phyloP scores from a whole-genome alignment of 2,329 filamentous ascomycete species.

The Calonectria naviculata region DNA sequence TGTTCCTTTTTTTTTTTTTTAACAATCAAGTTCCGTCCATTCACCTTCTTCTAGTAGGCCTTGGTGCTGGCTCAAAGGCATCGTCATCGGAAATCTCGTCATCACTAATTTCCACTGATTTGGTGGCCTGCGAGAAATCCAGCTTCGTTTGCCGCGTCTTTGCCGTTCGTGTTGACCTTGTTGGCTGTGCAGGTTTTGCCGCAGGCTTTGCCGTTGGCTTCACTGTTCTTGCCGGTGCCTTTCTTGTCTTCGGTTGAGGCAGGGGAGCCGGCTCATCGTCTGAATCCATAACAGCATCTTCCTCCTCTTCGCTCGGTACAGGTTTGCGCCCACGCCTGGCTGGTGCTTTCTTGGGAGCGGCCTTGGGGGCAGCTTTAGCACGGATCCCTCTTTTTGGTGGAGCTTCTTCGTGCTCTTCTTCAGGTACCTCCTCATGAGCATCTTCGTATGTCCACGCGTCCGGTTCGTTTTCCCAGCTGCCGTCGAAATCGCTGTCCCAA shows the following conservation, averaged over 20 bases:
- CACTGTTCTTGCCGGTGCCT: conserved; percentile 32
- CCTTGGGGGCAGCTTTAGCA: conserved; percentile 53
- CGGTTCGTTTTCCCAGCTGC: conserved; percentile 84
- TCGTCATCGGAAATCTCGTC: conserved; percentile 74
- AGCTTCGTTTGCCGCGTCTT: conserved; percentile 48
- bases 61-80: conserved; percentile 65
- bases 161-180: conserved; percentile 9
- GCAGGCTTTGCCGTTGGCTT: conserved; percentile 10
- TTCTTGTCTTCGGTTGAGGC: conserved; percentile 46
- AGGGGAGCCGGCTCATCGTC: conserved; percentile 52
- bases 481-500: conserved; percentile 93
- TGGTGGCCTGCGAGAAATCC: conserved; percentile 50
- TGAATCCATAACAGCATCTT: conserved; percentile 66
- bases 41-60: conserved; percentile 45
- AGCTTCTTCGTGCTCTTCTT: conserved; percentile 40
- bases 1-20: too few species aligned
- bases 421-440: conserved; percentile 22
- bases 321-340: conserved; percentile 53
- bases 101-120: conserved; percentile 70
- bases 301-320: conserved; percentile 54
- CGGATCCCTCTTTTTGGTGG: conserved; percentile 45
- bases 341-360: conserved; percentile 59
- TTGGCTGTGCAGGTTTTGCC: conserved; percentile 13
- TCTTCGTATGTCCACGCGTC: conserved; percentile 61
- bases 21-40: not conserved